These are phyloP conservation scores for Vitis rupestris DNA, from an alignment of 164 flowering plant species.

Conservation along the genomic window DNA sequence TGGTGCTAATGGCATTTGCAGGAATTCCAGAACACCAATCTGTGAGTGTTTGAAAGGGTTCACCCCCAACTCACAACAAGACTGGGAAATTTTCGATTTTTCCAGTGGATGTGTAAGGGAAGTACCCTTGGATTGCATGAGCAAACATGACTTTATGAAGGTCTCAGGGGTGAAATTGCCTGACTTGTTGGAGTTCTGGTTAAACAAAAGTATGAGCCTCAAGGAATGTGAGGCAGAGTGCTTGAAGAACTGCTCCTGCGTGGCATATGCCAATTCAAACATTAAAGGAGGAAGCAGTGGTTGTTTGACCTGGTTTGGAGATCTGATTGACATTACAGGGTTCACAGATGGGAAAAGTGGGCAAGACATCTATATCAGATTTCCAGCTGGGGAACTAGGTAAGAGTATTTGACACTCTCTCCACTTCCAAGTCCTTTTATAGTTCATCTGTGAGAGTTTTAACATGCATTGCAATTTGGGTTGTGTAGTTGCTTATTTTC, in stretches of 20 bases:
- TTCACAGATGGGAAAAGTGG: slow-evolving; percentile 12
- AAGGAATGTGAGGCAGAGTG: slow-evolving; percentile 32
- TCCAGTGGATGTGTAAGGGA: slow-evolving; percentile 22
- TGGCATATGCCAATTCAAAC: slow-evolving; percentile 18
- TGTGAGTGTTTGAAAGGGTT: slow-evolving; percentile 35
- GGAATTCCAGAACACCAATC: not conserved
- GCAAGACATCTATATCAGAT: slow-evolving; percentile 29
- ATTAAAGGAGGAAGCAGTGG: slow-evolving; percentile 31
- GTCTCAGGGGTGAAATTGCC: slow-evolving; percentile 33
- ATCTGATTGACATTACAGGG: slow-evolving; percentile 33
- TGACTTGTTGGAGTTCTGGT: slow-evolving; percentile 20
- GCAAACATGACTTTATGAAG: slow-evolving; percentile 30
- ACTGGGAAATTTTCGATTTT: slow-evolving; percentile 12
- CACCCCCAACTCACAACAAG: slow-evolving; percentile 17
- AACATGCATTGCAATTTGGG: not conserved
- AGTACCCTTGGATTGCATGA: slow-evolving; percentile 15
- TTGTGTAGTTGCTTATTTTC: no score
- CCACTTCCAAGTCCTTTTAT: no score
- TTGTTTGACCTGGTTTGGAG: slow-evolving; percentile 38
- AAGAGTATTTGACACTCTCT: not conserved
- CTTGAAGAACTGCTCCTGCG: slow-evolving; percentile 33
- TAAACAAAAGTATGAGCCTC: slow-evolving; percentile 15
- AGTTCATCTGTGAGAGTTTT: not conserved
- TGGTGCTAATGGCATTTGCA: slow-evolving; percentile 32
- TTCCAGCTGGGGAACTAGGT: slow-evolving; percentile 35